Evolutionary conservation across 2,329 filamentous ascomycete species (phyloP), one percentile per base, ranked within the genome.

Genomic region (Ascochyta lentis): DNA sequence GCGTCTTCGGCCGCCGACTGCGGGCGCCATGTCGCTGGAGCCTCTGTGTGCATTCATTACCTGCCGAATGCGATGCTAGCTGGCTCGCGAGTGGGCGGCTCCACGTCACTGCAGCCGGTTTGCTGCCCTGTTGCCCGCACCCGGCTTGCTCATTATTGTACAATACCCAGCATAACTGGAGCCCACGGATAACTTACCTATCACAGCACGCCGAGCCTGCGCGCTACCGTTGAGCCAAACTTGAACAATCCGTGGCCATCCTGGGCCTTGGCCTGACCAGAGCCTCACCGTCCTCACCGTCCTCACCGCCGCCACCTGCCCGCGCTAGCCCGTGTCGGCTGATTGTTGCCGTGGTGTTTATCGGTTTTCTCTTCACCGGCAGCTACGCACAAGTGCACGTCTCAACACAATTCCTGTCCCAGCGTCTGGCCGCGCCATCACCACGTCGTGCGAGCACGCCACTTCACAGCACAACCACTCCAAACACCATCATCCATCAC

Each of bases 271-370:
- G 19, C 53, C 37, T 43, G 37, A 56, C 47, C 37, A 56, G 53
- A 56, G 53, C 53, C 53, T 56, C 53, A 56, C 53, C 53, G 53
- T 47, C 53, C 53, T 56, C 53, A 56, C 53, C 53, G 53, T 47
- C 47, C 46, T 47, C 46, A 31, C 19, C 27, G 24, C 15, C 22
- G n/a, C 15, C 26, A 47, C 37, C 22, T 31, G 19, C 22, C n/a
- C 42, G 37, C 33, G 26, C 37, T 39, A 47, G 33, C 47, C 47
- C 22, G 47, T 42, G 42, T 51, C 53, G 53, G 53, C 33, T 40
- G 42, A 50, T 50, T 34, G 48, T 47, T 56, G 42, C 53, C 48
- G 48, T 51, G 38, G 42, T 38, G 31, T 56, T 38, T 44, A 43
- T 48, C 52, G 26, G 19, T 46, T 46, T 19, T 46, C 40, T 49